Evolutionary conservation across 2,329 filamentous ascomycete species (phyloP), one percentile per base, ranked within the genome.

Genomic region (Talaromyces rugulosus): DNA sequence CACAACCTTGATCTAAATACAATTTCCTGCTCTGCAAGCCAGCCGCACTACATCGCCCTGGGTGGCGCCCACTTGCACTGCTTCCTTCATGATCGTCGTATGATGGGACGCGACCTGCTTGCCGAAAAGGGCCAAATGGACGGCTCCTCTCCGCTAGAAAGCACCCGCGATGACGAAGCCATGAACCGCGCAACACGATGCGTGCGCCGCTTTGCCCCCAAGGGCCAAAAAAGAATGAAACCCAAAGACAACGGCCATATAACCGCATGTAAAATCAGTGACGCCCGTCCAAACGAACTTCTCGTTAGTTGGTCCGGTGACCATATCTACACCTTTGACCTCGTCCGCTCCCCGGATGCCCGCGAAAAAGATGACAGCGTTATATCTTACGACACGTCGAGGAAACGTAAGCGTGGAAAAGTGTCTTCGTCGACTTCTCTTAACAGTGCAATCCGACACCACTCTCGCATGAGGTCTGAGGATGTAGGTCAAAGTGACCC

Each of bases 191-290:
- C 87, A 5, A 89, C 87, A 4, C 80, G 82, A 64, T 89, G 87
- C 70, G 87, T 89, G 31, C 82, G 84, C 62, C 84, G 87, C 64
- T 89, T 89, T 70, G 87, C 86, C 12, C 87, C 87, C 1, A 77
- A 82, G 62, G 84, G 86, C n/a, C 81, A 84, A 72, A 77, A 77
- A 61, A 77, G 78, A 52, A 78, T 76, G 61, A 72, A 66, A 31
- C 61, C 67, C n/a, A 68, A 71, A 16, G 84, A 87, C 59, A 83
- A 83, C 63, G 84, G 86, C 4, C 86, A 89, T 67, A 89, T 89
- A 68, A 89, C 87, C 2, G 86, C 87, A 16, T 88, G 86, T 74
- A 89, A 89, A 73, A 89, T 89, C 68, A 88, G 86, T 66, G 85
- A 89, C 73, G 85, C 85, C 8, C 82, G 87, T 63, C 87, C 87